A percentile compares a stretch with the other conserved stretches of the same genome.
Conservation (phyloP, 306 rosid genomes). For the Luffa acutangula region DNA sequence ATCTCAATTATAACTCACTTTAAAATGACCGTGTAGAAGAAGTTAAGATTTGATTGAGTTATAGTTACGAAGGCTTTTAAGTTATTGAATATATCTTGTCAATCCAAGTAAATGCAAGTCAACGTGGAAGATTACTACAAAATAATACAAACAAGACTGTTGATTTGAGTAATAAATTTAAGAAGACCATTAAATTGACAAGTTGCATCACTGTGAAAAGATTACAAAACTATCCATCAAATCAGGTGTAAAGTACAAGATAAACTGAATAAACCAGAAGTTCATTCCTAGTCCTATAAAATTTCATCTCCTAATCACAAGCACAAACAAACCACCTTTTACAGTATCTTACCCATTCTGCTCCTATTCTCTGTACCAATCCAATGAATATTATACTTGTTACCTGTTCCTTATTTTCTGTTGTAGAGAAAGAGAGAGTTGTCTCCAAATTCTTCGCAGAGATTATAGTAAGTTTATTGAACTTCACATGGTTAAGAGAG, state of each 20-base stretch:
- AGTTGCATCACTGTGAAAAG: neutral
- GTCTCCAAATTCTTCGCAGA: neutral
- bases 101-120: neutral
- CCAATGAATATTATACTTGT: neutral
- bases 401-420: neutral
- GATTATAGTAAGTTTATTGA: neutral
- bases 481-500: slow-evolving; percentile 26
- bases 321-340: neutral
- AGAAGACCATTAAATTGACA: neutral
- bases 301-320: neutral
- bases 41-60: neutral
- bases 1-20: neutral
- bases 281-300: slow-evolving; percentile 1
- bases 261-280: slow-evolving; percentile 7
- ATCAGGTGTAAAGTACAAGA: neutral
- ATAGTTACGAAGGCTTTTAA: neutral
- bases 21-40: neutral
- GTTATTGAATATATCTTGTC: neutral
- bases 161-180: neutral
- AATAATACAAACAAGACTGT: neutral
- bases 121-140: neutral
- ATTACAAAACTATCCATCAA: neutral
- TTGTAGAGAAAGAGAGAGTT: neutral
- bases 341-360: neutral
- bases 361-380: slow-evolving; percentile 6